Percentiles rank a stretch among this genome's conserved stretches.
These are phyloP conservation scores for Gossypium thurberi DNA, from an alignment of 345 rosid genomes.

Conservation along the genomic window DNA sequence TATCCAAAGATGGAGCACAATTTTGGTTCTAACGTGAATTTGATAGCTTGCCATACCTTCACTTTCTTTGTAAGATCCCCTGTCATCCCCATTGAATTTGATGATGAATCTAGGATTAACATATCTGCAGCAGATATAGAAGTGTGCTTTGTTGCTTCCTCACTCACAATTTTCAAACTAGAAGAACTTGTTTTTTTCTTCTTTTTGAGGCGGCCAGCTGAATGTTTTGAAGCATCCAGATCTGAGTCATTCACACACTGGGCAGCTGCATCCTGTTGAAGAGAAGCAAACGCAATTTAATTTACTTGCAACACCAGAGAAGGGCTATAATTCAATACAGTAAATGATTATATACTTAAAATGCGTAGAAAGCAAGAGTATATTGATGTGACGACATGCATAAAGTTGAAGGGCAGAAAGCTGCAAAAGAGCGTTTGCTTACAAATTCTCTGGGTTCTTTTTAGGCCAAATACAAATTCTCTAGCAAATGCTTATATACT, in stretches of 20 bases:
- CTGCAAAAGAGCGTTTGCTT: background rate
- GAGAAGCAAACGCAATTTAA: background rate
- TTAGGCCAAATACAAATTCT: too few relatives aligned
- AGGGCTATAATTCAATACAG: background rate
- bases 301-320: background rate
- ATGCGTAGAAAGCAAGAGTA: background rate
- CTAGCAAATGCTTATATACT: too few relatives aligned
- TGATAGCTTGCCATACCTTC: slow-evolving; percentile 3
- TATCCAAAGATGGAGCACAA: background rate
- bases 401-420: background rate
- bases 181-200: slow-evolving; percentile 17
- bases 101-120: slow-evolving; percentile 24
- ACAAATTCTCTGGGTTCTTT: background rate
- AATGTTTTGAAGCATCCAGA: slow-evolving; percentile 4
- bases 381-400: background rate
- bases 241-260: slow-evolving; percentile 29
- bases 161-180: slow-evolving; percentile 16
- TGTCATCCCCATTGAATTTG: slow-evolving; percentile 1
- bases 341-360: too few relatives aligned
- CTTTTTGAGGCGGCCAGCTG: slow-evolving; percentile 11
- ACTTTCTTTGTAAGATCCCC: background rate
- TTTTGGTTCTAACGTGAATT: background rate
- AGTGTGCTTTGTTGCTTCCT: slow-evolving; percentile 33
- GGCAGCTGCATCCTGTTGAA: slow-evolving; percentile 6
- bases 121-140: slow-evolving; percentile 28